Evolutionary conservation across 768 basidiomycete species (phyloP).

Genomic region (Boletus vermiculosoides): DNA sequence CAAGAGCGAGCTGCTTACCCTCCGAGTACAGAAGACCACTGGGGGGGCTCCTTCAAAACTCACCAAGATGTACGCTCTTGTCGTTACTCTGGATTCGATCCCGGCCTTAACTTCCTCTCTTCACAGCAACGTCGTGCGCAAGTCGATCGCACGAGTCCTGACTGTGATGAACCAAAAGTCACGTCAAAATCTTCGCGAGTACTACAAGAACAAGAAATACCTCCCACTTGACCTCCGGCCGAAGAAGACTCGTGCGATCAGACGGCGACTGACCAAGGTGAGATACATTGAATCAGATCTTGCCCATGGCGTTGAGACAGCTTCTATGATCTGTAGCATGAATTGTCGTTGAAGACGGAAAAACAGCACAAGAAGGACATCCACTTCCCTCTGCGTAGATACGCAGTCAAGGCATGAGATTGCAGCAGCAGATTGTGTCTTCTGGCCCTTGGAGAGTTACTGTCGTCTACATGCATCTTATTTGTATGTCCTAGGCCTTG

Average conservation of each 20-base stretch:
- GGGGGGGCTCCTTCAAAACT: constrained; percentile 95
- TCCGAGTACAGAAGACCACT: constrained; percentile 98
- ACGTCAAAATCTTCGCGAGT: constrained; percentile 94
- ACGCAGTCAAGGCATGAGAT: constrained; percentile 87
- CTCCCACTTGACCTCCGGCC: constrained; percentile 94
- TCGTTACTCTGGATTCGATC: not conserved
- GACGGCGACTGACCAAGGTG: constrained; percentile 90
- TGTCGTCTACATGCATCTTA: constrained; percentile 31
- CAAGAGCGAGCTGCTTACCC: constrained; percentile 89
- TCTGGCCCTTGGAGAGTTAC: constrained; percentile 14
- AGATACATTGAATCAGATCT: constrained; percentile 22
- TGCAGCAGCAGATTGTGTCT: constrained; percentile 21
- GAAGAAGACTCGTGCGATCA: constrained; percentile 99
- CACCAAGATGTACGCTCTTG: constrained; percentile 84
- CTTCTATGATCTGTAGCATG: constrained; percentile 53
- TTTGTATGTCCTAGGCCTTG: constrained; percentile 42
- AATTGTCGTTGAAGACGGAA: constrained; percentile 81
- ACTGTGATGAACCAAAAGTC: constrained; percentile 99
- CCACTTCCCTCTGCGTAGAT: constrained; percentile 93
- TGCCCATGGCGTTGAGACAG: constrained; percentile 4
- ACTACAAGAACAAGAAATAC: constrained; percentile 97
- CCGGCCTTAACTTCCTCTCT: not conserved
- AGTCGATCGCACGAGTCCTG: constrained; percentile 96
- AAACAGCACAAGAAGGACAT: constrained; percentile 92
- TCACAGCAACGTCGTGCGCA: constrained; percentile 90